Percentiles rank a stretch among this genome's conserved stretches.
phyloP scores from a whole-genome alignment of 192 early-diverging fungal species.

The Spinellus fusiger region DNA sequence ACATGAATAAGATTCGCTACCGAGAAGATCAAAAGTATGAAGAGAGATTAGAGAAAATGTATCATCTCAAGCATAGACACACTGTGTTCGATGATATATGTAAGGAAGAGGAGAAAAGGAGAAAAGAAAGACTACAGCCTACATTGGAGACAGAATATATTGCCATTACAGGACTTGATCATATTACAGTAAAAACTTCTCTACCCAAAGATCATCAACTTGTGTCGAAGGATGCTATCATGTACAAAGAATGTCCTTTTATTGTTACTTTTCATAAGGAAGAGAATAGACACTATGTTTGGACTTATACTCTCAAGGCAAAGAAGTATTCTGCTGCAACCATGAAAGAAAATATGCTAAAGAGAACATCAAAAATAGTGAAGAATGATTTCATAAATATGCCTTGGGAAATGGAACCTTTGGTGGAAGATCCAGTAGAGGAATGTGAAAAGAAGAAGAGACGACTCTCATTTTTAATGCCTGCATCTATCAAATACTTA shows the following conservation, averaged over 20 bases:
- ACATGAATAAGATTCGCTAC: no score
- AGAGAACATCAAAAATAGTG: no score
- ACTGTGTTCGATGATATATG: no score
- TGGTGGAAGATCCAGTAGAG: no score
- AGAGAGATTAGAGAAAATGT: no score
- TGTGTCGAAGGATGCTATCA: background rate
- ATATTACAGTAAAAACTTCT: background rate
- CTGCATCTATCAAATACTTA: no score
- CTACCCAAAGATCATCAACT: background rate
- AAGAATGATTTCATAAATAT: no score
- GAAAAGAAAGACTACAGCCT: background rate
- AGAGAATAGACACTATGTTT: conserved; percentile 7
- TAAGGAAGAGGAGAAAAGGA: background rate
- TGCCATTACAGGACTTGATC: background rate
- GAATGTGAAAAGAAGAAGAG: no score
- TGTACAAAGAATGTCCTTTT: background rate
- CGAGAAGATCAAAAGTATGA: no score
- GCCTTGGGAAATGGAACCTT: no score
- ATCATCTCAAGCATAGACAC: no score
- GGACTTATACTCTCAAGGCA: background rate
- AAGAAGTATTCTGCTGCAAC: background rate
- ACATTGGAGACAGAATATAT: background rate
- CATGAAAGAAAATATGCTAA: background rate
- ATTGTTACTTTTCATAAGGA: conserved; percentile 2
- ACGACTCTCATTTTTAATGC: no score